A percentile compares a stretch with the other conserved stretches of the same genome.
Evolutionary conservation across 371 early-diverging fungal genomes (phyloP).

Genomic region (Catenaria anguillulae): DNA sequence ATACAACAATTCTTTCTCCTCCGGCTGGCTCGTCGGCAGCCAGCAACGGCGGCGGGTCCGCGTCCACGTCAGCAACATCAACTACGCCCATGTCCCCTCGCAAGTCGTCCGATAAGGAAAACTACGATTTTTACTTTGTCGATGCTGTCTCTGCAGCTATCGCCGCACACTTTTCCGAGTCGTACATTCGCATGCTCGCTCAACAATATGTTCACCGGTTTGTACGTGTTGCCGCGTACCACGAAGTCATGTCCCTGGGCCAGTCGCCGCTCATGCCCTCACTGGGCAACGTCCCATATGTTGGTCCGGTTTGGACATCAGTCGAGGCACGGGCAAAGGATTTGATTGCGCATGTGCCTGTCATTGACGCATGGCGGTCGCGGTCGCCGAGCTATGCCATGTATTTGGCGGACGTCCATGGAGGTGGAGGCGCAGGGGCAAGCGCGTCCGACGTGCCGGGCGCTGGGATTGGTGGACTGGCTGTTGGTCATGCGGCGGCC

Average conservation of each 20-base stretch:
- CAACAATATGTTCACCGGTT: conserved; percentile 73
- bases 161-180: conserved; percentile 70
- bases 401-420: conserved; percentile 35
- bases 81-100: no score
- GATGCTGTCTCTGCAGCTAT: conserved; percentile 34
- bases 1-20: no score
- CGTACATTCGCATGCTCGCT: conserved; percentile 68
- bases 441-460: no score
- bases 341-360: conserved; percentile 41
- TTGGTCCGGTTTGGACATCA: conserved; percentile 55
- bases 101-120: no score
- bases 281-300: conserved; percentile 33
- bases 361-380: conserved; percentile 75
- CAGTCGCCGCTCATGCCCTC: conserved; percentile 39
- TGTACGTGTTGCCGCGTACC: conserved; percentile 58
- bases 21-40: no score
- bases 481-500: background rate
- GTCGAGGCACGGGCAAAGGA: conserved; percentile 44
- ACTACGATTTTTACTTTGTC: conserved; percentile 21
- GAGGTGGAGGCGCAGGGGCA: no score
- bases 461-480: no score
- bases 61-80: no score
- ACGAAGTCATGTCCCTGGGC: conserved; percentile 54
- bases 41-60: no score
- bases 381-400: conserved; percentile 49